Base-by-base conservation (phyloP, 2,329 filamentous ascomycete genomes). In the Fusarium hainanense region DNA sequence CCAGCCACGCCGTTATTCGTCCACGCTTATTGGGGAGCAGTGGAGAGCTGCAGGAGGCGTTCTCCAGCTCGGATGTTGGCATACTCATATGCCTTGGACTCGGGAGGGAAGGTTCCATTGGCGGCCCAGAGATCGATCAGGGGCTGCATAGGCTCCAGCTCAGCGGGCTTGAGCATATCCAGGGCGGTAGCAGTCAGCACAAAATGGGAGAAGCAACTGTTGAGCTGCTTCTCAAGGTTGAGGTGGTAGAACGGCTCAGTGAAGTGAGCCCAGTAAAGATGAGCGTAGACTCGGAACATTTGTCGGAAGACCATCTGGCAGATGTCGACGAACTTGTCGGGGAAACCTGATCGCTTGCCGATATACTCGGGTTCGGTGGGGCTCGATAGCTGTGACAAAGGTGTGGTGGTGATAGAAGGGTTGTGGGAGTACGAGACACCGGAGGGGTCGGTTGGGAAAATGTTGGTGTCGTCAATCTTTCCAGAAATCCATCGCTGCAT, bases 201-300 rank as follows among this genome's bases (percentile, higher is more conserved):
- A 73, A 95, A 96, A 82, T 95, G 92, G 47, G 92, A 92, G 79
- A 96, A 96, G 81, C 92, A 94, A 79, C 92, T 94, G 84, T 96
- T 96, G 66, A 95, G 86, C 74, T 93, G 91, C 78, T 94, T 92
- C 79, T 92, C 90, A 12, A 92, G 83, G 82, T 92, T 93, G 70
- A 95, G 86, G 79, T 94, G 91, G 82, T 93, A 95, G 81, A 94
- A 93, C 7, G 92, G 92, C 72, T 93, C 92, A 65, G 90, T 84
- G 81, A 93, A 99, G 81, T 99, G 96, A 60, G 94, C 93, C 88
- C 97, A 98, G 85, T 99, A 99, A 66, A 99, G 89, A 81, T 99
- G 96, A 49, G 96, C 92, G 78, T 99, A 99, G 74, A 98, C 95
- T 63, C 96, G 92, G 86, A 99, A 98, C 92, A 99, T 98, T 82